Conservation (phyloP, 306 rosid genomes). For the Datisca glomerata region DNA sequence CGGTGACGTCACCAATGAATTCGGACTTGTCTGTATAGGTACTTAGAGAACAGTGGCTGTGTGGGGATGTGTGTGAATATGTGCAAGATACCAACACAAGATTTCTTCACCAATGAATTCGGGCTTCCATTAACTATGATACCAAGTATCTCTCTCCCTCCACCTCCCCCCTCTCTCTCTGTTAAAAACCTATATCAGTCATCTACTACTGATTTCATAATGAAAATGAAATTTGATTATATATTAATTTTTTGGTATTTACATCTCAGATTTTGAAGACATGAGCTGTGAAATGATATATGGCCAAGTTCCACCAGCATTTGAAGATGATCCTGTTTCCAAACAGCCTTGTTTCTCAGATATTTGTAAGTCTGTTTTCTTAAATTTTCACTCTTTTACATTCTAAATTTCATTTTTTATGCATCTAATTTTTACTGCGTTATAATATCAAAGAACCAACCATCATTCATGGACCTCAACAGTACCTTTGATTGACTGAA, state of each 20-base stretch:
- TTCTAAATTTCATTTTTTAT: not conserved
- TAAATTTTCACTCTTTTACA: not conserved
- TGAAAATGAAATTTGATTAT: too few species aligned
- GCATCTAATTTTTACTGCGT: not conserved
- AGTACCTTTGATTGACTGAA: too few species aligned
- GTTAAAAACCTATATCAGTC: not conserved
- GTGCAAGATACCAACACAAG: constrained; percentile 98
- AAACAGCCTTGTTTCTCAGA: constrained; percentile 70
- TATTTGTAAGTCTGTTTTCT: constrained; percentile 39
- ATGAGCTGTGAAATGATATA: constrained; percentile 98
- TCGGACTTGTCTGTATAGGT: too few species aligned
- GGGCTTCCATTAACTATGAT: constrained; percentile 95
- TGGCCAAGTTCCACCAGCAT: constrained; percentile 70
- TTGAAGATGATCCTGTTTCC: constrained; percentile 82
- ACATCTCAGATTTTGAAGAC: constrained; percentile 75
- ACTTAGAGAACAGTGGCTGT: constrained; percentile 91
- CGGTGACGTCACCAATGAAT: too few species aligned
- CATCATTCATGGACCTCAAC: too few species aligned
- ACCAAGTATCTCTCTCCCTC: constrained; percentile 45
- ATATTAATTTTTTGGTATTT: not conserved
- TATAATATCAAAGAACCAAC: not conserved
- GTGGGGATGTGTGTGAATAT: constrained; percentile 95
- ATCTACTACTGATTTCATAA: too few species aligned
- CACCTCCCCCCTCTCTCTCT: not conserved
- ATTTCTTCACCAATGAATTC: constrained; percentile 89